Evolutionary conservation across 306 rosid species (phyloP).

Genomic region (Corylus avellana): DNA sequence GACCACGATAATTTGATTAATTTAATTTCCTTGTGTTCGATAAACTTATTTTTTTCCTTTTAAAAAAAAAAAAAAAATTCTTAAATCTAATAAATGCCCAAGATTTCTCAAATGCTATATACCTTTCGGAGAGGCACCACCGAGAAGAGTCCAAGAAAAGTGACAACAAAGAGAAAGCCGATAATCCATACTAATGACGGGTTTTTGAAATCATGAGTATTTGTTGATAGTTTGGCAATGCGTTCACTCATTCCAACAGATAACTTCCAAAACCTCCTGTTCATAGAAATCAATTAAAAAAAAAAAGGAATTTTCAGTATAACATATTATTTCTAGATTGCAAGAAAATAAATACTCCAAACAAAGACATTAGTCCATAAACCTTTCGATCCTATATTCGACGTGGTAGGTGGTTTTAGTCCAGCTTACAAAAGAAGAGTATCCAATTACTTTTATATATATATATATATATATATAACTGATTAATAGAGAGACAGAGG

Average conservation of each 20-base stretch:
- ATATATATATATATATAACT: too few relatives aligned
- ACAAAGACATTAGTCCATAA: too few relatives aligned
- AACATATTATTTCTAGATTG: neutral
- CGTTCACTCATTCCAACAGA: conserved; percentile 9
- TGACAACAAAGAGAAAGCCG: conserved; percentile 14
- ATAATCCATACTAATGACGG: conserved; percentile 20
- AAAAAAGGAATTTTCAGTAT: neutral
- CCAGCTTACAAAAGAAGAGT: too few relatives aligned
- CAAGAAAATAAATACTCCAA: neutral
- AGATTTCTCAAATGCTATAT: neutral
- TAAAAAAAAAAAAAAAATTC: neutral
- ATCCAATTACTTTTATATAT: too few relatives aligned
- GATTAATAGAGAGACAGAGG: neutral
- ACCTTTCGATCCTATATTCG: too few relatives aligned
- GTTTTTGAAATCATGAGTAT: conserved; percentile 2
- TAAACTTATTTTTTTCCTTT: neutral
- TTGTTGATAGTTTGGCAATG: conserved; percentile 7
- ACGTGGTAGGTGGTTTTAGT: too few relatives aligned
- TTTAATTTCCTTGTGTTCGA: neutral
- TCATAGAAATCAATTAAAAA: neutral
- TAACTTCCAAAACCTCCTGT: conserved; percentile 24
- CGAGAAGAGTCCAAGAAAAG: conserved; percentile 22
- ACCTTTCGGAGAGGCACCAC: conserved; percentile 24
- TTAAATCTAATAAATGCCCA: too few relatives aligned
- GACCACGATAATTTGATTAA: neutral